phyloP scores from a whole-genome alignment of 2,329 filamentous ascomycete species.

The Diatrype stigma region DNA sequence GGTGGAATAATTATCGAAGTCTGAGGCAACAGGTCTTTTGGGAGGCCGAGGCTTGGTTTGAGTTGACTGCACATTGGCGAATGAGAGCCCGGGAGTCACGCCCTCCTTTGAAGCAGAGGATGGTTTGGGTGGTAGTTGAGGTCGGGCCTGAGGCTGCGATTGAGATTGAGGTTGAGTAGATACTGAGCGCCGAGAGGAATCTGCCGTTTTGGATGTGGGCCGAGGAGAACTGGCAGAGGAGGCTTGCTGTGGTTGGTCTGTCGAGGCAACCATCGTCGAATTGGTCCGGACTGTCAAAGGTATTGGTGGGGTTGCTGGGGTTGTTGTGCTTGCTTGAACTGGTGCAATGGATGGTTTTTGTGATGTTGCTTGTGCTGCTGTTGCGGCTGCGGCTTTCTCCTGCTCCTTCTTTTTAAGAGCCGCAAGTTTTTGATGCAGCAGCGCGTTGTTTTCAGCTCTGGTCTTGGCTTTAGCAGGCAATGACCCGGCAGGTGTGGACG shows the following conservation, averaged over 20 bases:
- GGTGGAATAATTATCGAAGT: slow-evolving; percentile 58
- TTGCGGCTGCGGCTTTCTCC: slow-evolving; percentile 11
- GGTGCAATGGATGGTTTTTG: slow-evolving; percentile 18
- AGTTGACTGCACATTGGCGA: slow-evolving; percentile 14
- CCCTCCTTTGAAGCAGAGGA: slow-evolving; percentile 14
- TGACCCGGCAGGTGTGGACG: background rate
- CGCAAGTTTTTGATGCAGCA: slow-evolving; percentile 75
- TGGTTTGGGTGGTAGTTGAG: slow-evolving; percentile 5
- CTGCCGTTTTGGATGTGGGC: background rate
- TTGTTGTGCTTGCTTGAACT: slow-evolving; percentile 4
- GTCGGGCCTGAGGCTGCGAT: background rate
- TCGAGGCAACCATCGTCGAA: background rate
- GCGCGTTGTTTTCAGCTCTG: slow-evolving; percentile 58
- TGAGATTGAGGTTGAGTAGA: background rate
- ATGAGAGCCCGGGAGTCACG: slow-evolving; percentile 20
- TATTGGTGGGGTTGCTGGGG: slow-evolving; percentile 7
- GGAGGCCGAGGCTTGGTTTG: slow-evolving; percentile 23
- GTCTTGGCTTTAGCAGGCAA: slow-evolving; percentile 47
- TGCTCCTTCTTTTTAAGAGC: slow-evolving; percentile 55
- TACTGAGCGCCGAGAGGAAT: background rate
- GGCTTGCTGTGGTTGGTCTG: slow-evolving; percentile 6
- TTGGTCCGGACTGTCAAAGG: slow-evolving; percentile 4
- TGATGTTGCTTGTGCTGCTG: slow-evolving; percentile 7
- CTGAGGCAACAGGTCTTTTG: slow-evolving; percentile 65
- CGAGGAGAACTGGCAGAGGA: background rate